These are phyloP conservation scores for Dioszegia crocea DNA, from an alignment of 768 basidiomycete genomes.

Conservation along the genomic window DNA sequence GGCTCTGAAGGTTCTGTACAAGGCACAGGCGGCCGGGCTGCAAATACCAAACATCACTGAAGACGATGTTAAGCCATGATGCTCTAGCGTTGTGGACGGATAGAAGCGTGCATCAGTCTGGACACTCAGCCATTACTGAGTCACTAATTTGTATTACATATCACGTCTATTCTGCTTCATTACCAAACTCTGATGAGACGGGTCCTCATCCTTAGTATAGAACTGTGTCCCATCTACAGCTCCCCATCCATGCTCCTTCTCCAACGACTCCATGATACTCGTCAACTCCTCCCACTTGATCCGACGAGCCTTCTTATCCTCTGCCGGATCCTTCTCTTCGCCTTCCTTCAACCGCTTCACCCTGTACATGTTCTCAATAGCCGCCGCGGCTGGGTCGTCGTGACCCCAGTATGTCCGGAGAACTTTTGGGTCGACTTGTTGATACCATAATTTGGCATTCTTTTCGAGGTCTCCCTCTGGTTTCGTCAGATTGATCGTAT, in stretches of 20 bases:
- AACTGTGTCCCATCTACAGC: slow-evolving; percentile 19
- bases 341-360: slow-evolving; percentile 5
- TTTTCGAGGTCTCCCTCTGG: slow-evolving; percentile 32
- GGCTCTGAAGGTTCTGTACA: slow-evolving; percentile 57
- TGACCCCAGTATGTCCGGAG: slow-evolving; percentile 16
- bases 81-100: too few species aligned
- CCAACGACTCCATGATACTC: slow-evolving; percentile 19
- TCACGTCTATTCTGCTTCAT: slow-evolving; percentile 47
- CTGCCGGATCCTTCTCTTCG: background rate
- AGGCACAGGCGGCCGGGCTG: slow-evolving; percentile 59
- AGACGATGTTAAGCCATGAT: slow-evolving; percentile 7
- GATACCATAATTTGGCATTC: slow-evolving; percentile 36
- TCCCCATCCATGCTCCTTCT: slow-evolving; percentile 25
- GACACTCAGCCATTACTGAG: too few species aligned
- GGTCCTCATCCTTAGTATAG: slow-evolving; percentile 31
- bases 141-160: background rate
- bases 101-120: too few species aligned
- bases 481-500: too few species aligned
- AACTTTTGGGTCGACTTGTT: slow-evolving; percentile 23
- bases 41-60: slow-evolving; percentile 54
- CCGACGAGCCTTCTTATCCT: slow-evolving; percentile 11
- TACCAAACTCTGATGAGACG: slow-evolving; percentile 25
- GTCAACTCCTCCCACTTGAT: slow-evolving; percentile 31
- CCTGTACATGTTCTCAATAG: slow-evolving; percentile 13
- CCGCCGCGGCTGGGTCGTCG: slow-evolving; percentile 6